phyloP scores from a whole-genome alignment of 225 moss, liverwort and hornwort species.

The Pseudoscleropodium purum region DNA sequence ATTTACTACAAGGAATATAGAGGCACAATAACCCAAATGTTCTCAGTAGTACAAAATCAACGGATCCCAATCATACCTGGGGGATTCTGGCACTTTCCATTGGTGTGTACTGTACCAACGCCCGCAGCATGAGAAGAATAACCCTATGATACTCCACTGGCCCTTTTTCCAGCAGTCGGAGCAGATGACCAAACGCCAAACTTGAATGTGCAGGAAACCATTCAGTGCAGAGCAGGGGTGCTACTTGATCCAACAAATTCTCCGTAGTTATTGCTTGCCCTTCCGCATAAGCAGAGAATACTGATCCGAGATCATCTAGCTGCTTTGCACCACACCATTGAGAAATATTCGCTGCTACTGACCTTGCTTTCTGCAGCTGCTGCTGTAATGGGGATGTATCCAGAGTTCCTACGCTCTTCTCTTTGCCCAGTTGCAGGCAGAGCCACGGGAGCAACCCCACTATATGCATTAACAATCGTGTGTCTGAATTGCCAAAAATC shows the following conservation, averaged over 20 bases:
- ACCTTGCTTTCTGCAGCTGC: slow-evolving; percentile 94
- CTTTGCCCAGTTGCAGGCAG: slow-evolving; percentile 83
- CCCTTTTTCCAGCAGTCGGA: slow-evolving; percentile 86
- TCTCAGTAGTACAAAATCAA: not conserved
- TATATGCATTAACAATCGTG: slow-evolving; percentile 92
- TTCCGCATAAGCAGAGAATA: slow-evolving; percentile 91
- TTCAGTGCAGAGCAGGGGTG: slow-evolving; percentile 80
- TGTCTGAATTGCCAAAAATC: slow-evolving; percentile 98
- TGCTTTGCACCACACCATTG: slow-evolving; percentile 98
- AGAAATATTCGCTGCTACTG: slow-evolving; percentile 94
- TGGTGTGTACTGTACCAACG: slow-evolving; percentile 78
- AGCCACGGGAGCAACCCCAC: slow-evolving; percentile 98
- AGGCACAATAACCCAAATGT: not conserved
- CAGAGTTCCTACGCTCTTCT: slow-evolving; percentile 45
- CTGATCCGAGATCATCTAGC: slow-evolving; percentile 71
- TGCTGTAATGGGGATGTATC: slow-evolving; percentile 91
- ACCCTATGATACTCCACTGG: slow-evolving; percentile 97
- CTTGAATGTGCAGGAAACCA: slow-evolving; percentile 98
- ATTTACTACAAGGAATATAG: not conserved
- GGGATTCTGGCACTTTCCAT: slow-evolving; percentile 95
- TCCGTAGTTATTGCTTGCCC: slow-evolving; percentile 82
- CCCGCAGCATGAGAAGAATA: slow-evolving; percentile 91
- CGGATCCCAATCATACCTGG: slow-evolving; percentile 32
- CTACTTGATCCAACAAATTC: slow-evolving; percentile 75
- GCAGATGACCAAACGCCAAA: slow-evolving; percentile 91